Evolutionary conservation across 768 basidiomycete species (phyloP).

Genomic region (Chlorophyllum brunneum): DNA sequence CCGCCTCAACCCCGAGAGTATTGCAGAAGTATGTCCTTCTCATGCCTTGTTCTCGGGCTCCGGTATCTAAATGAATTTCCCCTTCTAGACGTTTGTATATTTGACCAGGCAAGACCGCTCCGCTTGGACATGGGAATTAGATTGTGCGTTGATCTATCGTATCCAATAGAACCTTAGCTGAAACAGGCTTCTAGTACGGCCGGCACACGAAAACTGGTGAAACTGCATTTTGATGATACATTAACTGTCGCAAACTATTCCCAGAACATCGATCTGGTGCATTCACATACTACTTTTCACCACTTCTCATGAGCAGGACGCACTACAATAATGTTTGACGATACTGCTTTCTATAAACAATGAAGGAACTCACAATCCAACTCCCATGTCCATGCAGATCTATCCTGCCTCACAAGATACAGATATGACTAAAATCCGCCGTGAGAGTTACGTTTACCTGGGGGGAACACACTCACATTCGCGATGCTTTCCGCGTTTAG

Average conservation of each 20-base stretch:
- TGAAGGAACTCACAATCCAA: constrained; percentile 55
- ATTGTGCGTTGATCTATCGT: constrained; percentile 48
- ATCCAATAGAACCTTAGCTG: background rate
- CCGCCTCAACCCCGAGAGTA: constrained; percentile 59
- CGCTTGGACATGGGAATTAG: constrained; percentile 79
- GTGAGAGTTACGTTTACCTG: background rate
- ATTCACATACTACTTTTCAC: constrained; percentile 19
- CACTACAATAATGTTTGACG: constrained; percentile 22
- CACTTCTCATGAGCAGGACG: constrained; percentile 46
- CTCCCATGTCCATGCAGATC: constrained; percentile 77
- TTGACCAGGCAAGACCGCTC: constrained; percentile 68
- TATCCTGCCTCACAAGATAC: constrained; percentile 63
- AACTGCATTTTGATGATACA: background rate
- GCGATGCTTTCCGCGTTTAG: constrained; percentile 70
- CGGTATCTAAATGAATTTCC: background rate
- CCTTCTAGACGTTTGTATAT: constrained; percentile 54
- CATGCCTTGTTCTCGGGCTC: background rate
- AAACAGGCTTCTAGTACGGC: constrained; percentile 29
- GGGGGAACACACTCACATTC: constrained; percentile 35
- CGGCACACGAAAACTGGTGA: constrained; percentile 44
- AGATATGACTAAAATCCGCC: constrained; percentile 49
- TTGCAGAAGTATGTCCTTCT: constrained; percentile 51
- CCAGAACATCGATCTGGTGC: background rate
- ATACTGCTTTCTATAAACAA: background rate
- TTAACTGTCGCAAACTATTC: background rate